Conservation (phyloP, 2,329 filamentous ascomycete species). For the Pseudodiploospora longispora region DNA sequence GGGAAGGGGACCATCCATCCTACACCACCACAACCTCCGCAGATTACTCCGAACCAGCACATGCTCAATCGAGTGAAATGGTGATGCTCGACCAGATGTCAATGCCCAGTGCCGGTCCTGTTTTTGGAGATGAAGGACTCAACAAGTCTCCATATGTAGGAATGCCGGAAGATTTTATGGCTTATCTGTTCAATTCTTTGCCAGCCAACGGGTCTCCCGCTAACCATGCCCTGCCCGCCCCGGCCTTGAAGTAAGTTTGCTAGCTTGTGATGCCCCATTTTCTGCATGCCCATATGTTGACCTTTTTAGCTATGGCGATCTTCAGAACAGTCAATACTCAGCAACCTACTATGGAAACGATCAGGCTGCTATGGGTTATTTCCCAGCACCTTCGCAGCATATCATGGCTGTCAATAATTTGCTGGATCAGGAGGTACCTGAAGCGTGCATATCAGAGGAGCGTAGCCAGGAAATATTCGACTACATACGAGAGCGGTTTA, state of each 20-base stretch:
- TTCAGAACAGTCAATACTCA: constrained; percentile 32
- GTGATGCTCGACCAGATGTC: constrained; percentile 56
- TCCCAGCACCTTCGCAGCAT: constrained; percentile 58
- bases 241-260: constrained; percentile 37
- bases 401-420: constrained; percentile 87
- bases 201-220: constrained; percentile 17
- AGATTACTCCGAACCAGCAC: constrained; percentile 39
- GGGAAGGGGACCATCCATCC: constrained; percentile 30
- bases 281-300: not conserved
- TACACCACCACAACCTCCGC: constrained; percentile 22
- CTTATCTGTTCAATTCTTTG: constrained; percentile 65
- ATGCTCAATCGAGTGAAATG: constrained; percentile 43
- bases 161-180: constrained; percentile 80
- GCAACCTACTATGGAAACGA: constrained; percentile 42
- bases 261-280: too few relatives aligned
- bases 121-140: constrained; percentile 75
- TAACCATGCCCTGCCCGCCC: constrained; percentile 39
- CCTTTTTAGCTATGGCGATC: constrained; percentile 42
- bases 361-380: constrained; percentile 43
- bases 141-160: constrained; percentile 79
- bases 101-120: constrained; percentile 63
- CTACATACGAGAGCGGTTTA: constrained; percentile 72
- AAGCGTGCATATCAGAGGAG: constrained; percentile 75
- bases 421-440: constrained; percentile 70
- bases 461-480: constrained; percentile 79